These are phyloP conservation scores for Capsicum pubescens DNA, from an alignment of 257 asterid genomes.

Conservation along the genomic window DNA sequence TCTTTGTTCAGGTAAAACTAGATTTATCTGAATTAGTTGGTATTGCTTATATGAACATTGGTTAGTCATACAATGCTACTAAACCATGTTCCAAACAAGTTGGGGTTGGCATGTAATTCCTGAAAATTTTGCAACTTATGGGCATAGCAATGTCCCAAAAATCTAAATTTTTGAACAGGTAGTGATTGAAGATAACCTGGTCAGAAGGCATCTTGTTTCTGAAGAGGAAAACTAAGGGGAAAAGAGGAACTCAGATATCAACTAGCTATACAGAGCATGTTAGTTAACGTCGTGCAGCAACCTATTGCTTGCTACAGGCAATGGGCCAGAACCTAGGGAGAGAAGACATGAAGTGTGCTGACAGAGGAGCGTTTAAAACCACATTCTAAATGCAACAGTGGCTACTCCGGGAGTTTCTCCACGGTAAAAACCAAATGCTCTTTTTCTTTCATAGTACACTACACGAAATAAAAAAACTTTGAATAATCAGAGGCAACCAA, in stretches of 20 bases:
- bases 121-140: not conserved
- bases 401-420: not conserved
- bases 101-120: not conserved
- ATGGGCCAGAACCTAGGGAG: not conserved
- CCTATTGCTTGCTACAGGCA: not conserved
- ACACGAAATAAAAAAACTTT: too few species aligned
- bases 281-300: not conserved
- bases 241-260: not conserved
- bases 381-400: not conserved
- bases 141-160: slow-evolving; percentile 21
- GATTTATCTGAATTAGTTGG: slow-evolving; percentile 12
- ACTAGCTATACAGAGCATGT: not conserved
- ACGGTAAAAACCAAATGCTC: not conserved
- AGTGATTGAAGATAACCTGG: not conserved
- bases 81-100: slow-evolving; percentile 14
- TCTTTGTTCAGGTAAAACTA: not conserved
- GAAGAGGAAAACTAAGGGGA: not conserved
- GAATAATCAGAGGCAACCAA: not conserved
- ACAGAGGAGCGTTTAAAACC: not conserved
- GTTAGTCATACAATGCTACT: slow-evolving; percentile 15
- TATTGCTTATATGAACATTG: not conserved
- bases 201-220: not conserved
- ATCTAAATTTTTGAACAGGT: not conserved
- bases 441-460: not conserved
- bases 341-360: not conserved